Evolutionary conservation across 2,329 filamentous ascomycete genomes (phyloP).

Genomic region (Stagonosporopsis rhizophila): DNA sequence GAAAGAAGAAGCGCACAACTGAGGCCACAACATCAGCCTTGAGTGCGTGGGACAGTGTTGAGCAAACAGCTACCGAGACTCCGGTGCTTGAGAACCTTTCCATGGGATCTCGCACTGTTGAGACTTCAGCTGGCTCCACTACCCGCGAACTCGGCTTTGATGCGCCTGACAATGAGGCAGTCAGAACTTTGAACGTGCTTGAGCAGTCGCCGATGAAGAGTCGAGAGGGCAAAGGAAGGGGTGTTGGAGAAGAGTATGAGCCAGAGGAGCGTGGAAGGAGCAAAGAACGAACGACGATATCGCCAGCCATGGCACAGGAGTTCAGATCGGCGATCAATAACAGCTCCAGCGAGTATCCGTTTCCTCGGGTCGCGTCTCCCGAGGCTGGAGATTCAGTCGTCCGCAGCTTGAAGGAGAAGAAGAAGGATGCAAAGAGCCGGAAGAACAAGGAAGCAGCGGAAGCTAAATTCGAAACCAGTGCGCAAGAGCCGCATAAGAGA

Average conservation of each 20-base stretch:
- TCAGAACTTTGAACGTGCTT: not conserved
- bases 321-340: not conserved
- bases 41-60: conserved; percentile 39
- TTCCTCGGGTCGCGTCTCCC: conserved; percentile 27
- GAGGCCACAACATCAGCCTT: not conserved
- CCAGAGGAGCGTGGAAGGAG: conserved; percentile 9
- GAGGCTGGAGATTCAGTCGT: not conserved
- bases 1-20: conserved; percentile 50
- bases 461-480: conserved; percentile 15
- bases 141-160: conserved; percentile 22
- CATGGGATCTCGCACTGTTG: conserved; percentile 43
- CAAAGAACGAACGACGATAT: not conserved
- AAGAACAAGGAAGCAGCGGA: conserved; percentile 39
- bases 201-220: conserved; percentile 12
- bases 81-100: conserved; percentile 43
- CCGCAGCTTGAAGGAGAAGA: conserved; percentile 27
- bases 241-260: not conserved
- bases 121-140: conserved; percentile 37
- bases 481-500: conserved; percentile 38
- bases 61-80: conserved; percentile 37
- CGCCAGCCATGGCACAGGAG: not conserved
- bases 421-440: conserved; percentile 53
- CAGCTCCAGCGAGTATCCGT: conserved; percentile 36
- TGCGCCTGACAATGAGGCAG: not conserved
- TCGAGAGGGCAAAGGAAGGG: not conserved